Evolutionary conservation across 805 yeast genomes (phyloP), one percentile per base, ranked within the genome.

Genomic region (Allodekkera sacchari): DNA sequence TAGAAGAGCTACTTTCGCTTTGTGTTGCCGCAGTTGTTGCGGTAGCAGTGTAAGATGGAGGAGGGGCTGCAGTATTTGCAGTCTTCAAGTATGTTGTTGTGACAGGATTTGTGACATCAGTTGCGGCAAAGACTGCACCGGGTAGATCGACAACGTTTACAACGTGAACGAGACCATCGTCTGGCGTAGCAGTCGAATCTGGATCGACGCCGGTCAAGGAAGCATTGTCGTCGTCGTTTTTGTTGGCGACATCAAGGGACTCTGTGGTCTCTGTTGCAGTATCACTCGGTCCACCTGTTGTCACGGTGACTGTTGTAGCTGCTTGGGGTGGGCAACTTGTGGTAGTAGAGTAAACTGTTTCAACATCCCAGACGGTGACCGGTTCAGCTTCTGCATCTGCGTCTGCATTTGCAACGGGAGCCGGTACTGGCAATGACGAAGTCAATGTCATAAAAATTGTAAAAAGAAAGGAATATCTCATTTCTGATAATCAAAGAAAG

Each of bases 291-390:
- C 26, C 22, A 24, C 22, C 41, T 19, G 27, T 41, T 6, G 57
- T 48, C 7, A 51, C 50, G 12, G 64, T 57, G 18, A 51, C 48
- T n/a, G 57, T 51, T 5, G 48, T 49, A 4, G 57, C 56, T 9
- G 42, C n/a, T n/a, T n/a, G n/a, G 42, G 10, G 37, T 22, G 12
- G 36, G n/a, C n/a, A n/a, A n/a, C n/a, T n/a, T n/a, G n/a, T n/a
- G 24, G 25, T 24, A 15, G 39, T 36, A 3, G 36, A 25, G 6
- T 29, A 11, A 6, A 19, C 17, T 20, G 55, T 52, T 33, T 48
- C 50, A 16, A 46, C 42, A 30, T 53, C 48, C 4, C 59, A 53
- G 14, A 55, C 38, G 18, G 53, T 38, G 5, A 19, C 30, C 3
- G 53, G 47, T 20, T 39, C 38, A 5, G 50, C 35, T n/a, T 37